These are phyloP conservation scores for Triadica sebifera DNA, from an alignment of 345 rosid species.

Conservation along the genomic window DNA sequence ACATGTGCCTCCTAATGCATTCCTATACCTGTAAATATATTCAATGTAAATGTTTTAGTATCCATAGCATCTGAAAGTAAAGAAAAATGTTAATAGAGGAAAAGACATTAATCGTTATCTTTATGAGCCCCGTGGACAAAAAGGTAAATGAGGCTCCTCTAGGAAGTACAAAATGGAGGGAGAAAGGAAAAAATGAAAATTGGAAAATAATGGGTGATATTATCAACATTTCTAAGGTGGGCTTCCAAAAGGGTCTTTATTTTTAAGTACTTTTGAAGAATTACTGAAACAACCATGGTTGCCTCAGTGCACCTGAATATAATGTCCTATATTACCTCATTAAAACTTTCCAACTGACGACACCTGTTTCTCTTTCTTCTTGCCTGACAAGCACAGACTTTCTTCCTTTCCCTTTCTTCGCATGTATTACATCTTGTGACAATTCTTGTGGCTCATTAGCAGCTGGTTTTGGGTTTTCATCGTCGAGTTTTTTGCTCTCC, in stretches of 20 bases:
- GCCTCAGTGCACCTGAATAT: neutral
- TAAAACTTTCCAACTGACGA: conserved; percentile 75
- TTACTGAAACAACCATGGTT: neutral
- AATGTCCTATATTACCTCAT: conserved; percentile 45
- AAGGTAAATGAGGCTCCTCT: neutral
- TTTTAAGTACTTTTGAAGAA: neutral
- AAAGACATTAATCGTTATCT: neutral
- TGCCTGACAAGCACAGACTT: conserved; percentile 89
- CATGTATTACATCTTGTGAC: conserved; percentile 33
- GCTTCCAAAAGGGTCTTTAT: neutral
- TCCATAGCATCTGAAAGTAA: neutral
- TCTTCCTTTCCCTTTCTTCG: conserved; percentile 54
- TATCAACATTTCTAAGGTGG: neutral
- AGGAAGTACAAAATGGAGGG: neutral
- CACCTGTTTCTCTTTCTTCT: conserved; percentile 97
- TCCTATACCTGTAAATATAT: conserved; percentile 61
- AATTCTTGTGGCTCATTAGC: conserved; percentile 50
- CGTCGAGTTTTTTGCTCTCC: conserved; percentile 42
- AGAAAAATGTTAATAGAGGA: neutral
- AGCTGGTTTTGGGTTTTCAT: conserved; percentile 34
- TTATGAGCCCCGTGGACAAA: neutral
- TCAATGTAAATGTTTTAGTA: neutral
- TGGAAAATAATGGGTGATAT: neutral
- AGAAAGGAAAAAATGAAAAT: neutral
- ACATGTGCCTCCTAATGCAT: conserved; percentile 94